Evolutionary conservation across 1,139 yeast species (phyloP).

Genomic region (Hemisphaericaspora subhashii): DNA sequence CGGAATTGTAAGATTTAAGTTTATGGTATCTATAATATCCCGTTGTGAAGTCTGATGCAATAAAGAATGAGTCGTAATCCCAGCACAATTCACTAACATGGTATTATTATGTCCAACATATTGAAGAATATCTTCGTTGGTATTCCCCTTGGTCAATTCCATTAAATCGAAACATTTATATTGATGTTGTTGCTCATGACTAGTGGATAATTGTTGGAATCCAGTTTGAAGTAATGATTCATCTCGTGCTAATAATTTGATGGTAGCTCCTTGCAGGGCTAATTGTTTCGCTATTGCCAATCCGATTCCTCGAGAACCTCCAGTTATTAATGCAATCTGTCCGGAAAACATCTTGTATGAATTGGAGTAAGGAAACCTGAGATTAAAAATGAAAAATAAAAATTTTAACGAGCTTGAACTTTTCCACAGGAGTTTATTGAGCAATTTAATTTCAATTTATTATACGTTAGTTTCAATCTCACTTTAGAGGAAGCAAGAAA

Average conservation of each 20-base stretch:
- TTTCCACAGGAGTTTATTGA: no score
- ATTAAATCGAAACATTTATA: constrained; percentile 53
- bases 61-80: constrained; percentile 64
- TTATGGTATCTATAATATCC: constrained; percentile 50
- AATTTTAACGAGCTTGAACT: no score
- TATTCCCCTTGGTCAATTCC: constrained; percentile 2
- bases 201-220: constrained; percentile 32
- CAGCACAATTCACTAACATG: constrained; percentile 78
- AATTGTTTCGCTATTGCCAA: constrained; percentile 58
- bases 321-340: constrained; percentile 65
- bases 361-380: neutral
- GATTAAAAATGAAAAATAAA: neutral
- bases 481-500: no score
- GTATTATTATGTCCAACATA: constrained; percentile 29
- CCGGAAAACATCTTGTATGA: constrained; percentile 14
- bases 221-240: constrained; percentile 34
- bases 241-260: constrained; percentile 63
- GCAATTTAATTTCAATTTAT: no score
- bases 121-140: constrained; percentile 1
- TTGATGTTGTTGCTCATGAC: constrained; percentile 44
- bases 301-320: constrained; percentile 88
- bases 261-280: constrained; percentile 60
- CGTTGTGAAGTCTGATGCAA: constrained; percentile 44
- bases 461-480: no score
- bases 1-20: constrained; percentile 66